Percentiles rank a stretch among this genome's conserved stretches.
These are phyloP conservation scores for Diaporthe citriasiana DNA, from an alignment of 2,329 filamentous ascomycete genomes.

Conservation along the genomic window DNA sequence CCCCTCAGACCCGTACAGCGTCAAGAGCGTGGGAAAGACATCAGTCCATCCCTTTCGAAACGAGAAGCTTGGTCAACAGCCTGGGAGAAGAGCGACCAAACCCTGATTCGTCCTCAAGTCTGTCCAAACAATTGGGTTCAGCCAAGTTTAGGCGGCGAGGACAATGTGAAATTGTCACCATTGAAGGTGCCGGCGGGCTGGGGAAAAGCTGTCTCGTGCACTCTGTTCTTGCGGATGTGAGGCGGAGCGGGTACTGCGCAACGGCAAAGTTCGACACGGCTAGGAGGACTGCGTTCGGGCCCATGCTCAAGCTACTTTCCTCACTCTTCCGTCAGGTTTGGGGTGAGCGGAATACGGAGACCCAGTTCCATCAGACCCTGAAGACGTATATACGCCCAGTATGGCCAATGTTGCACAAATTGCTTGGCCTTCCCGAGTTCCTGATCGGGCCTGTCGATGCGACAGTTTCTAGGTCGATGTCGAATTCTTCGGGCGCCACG, in stretches of 20 bases:
- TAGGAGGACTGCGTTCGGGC: conserved; percentile 72
- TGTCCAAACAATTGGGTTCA: conserved; percentile 68
- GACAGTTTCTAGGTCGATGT: conserved; percentile 53
- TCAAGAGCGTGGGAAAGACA: conserved; percentile 66
- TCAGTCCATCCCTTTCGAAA: conserved; percentile 65
- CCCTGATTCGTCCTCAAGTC: conserved; percentile 62
- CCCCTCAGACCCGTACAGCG: conserved; percentile 53
- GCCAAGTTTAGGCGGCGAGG: conserved; percentile 73
- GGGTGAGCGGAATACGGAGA: conserved; percentile 76
- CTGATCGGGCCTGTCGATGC: conserved; percentile 66
- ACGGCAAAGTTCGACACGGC: conserved; percentile 77
- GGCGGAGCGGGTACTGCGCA: conserved; percentile 74
- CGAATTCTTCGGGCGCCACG: conserved; percentile 52
- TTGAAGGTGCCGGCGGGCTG: conserved; percentile 74
- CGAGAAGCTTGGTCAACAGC: conserved; percentile 62
- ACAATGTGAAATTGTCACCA: conserved; percentile 73
- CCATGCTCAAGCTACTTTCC: conserved; percentile 74
- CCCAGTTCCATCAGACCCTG: conserved; percentile 71
- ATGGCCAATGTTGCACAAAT: conserved; percentile 74
- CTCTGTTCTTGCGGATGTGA: conserved; percentile 72
- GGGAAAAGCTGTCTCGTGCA: conserved; percentile 77
- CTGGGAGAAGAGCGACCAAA: conserved; percentile 56
- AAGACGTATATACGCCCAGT: conserved; percentile 74
- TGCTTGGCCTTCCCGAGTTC: conserved; percentile 78
- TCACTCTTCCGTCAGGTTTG: conserved; percentile 78